Base-by-base conservation (phyloP, 2,329 filamentous ascomycete species). In the Cladorrhinum sp. region DNA sequence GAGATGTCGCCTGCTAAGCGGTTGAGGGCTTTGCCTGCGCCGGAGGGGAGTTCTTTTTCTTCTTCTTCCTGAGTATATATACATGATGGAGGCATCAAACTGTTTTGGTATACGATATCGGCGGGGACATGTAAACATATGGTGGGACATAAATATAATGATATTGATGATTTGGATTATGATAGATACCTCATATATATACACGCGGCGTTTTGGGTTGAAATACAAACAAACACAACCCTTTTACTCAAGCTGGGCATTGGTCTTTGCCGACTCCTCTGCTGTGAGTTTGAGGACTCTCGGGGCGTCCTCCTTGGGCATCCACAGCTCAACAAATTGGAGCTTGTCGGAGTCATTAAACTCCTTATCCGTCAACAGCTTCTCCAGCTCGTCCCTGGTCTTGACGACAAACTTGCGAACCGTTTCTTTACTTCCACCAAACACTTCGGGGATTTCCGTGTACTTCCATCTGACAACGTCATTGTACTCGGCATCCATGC, bases 311-410 rank as follows among this genome's bases (percentile, higher is more conserved):
- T 92, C 82, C 75, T 84, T 88, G 9, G 86, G 87, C 85, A 96
- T 91, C 70, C 91, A 88, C 55, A 96, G 70, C 79, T 96, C 92
- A 48, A 96, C 91, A 71, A 96, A 86, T 73, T 92, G 80, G 66
- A 88, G 70, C 52, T 76, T 75, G 42, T 77, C 73, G 9, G 78
- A 79, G 7, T 82, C 79, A 48, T 81, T 83, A 73, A 95, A 93
- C 39, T 83, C 77, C 54, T 83, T 71, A 64, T 93, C 79, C 1
- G 75, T 77, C 62, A 95, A 84, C 23, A 95, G 76, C 46, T 80
- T 73, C 63, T 89, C 82, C 33, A 93, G 75, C 71, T 92, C 85
- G 26, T 84, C 78, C 76, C 87, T 87, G 20, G 86, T 91, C 76
- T 85, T 88, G 67, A 91, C 80, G 52, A 84, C 78, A 73, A 87